Evolutionary conservation across 2,329 filamentous ascomycete species (phyloP).

Genomic region (Calonectria hongkongensis): DNA sequence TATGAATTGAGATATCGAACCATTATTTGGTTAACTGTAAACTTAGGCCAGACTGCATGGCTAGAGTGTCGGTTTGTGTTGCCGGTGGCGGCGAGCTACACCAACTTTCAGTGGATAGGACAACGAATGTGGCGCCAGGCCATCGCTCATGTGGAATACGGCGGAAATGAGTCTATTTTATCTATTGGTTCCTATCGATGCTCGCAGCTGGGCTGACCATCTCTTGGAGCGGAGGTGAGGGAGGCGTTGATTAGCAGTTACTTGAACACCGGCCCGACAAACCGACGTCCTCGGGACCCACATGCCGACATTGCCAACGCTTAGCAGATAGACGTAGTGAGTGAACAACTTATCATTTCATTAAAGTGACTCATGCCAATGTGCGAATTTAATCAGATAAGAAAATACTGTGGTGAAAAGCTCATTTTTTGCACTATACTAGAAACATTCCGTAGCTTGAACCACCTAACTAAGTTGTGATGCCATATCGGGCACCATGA

Average conservation of each 20-base stretch:
- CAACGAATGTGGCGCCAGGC: background rate
- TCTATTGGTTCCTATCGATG: too few relatives aligned
- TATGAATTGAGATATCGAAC: too few relatives aligned
- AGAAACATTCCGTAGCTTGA: too few relatives aligned
- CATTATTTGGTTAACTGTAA: too few relatives aligned
- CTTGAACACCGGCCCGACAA: background rate
- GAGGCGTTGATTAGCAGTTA: too few relatives aligned
- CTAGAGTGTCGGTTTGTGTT: background rate
- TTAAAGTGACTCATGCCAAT: background rate
- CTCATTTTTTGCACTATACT: too few relatives aligned
- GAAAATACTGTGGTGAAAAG: too few relatives aligned
- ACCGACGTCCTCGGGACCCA: constrained; percentile 1
- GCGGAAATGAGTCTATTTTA: background rate
- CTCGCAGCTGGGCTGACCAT: background rate
- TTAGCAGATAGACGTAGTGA: too few relatives aligned
- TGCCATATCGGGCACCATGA: background rate
- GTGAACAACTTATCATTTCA: too few relatives aligned
- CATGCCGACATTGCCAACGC: background rate
- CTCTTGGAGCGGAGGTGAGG: background rate
- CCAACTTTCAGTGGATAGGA: background rate
- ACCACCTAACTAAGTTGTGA: background rate
- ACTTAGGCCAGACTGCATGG: too few relatives aligned
- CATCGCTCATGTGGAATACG: background rate
- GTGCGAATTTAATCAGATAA: background rate
- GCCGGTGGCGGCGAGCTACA: background rate